These are phyloP conservation scores for Camellia granthamiana DNA, from an alignment of 148 eudicot species.

Conservation along the genomic window DNA sequence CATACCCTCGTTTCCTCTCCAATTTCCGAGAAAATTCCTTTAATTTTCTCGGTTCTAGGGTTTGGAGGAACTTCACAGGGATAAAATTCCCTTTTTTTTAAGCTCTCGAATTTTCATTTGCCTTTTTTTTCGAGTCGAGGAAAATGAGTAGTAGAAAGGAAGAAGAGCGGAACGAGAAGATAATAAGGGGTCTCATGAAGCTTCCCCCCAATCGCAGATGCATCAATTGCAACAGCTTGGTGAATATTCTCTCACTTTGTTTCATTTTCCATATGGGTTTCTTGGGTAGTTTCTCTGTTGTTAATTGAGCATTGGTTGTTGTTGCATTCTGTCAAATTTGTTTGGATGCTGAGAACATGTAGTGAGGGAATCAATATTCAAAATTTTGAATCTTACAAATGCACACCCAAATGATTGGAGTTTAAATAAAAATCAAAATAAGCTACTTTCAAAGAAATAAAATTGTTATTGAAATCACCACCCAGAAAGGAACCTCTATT, in stretches of 20 bases:
- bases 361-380: constrained; percentile 10
- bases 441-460: neutral
- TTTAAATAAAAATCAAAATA: neutral
- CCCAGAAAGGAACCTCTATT: neutral
- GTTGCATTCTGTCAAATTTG: neutral
- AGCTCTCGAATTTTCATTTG: constrained; percentile 5
- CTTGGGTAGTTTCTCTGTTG: neutral
- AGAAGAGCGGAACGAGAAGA: constrained; percentile 85
- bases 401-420: neutral
- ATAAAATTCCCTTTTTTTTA: neutral
- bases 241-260: constrained; percentile 19
- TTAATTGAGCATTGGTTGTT: neutral
- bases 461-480: neutral
- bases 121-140: neutral
- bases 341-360: neutral
- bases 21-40: neutral
- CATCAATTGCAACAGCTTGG: constrained; percentile 89
- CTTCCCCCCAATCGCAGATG: constrained; percentile 90
- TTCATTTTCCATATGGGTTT: neutral
- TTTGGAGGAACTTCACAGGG: neutral
- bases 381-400: neutral
- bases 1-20: neutral
- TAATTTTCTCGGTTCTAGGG: constrained; percentile 8
- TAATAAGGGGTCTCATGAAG: constrained; percentile 91
- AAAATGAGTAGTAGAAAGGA: constrained; percentile 55